phyloP scores from a whole-genome alignment of 129 eudicot species.

The Tanacetum coccineum region DNA sequence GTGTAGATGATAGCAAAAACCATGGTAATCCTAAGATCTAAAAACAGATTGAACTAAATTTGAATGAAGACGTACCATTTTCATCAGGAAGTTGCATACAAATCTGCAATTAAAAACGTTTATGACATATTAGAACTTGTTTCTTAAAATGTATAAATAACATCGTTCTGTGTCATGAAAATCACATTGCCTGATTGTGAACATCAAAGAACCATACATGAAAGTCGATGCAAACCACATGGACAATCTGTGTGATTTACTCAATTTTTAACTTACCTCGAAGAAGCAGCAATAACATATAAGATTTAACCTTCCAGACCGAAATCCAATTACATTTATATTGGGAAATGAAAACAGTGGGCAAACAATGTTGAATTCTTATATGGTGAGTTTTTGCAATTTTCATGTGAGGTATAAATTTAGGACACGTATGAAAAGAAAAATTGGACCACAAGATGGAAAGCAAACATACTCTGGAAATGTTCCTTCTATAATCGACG shows the following conservation, averaged over 20 bases:
- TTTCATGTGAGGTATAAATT: constrained; percentile 14
- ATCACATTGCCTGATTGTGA: background rate
- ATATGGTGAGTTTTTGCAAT: background rate
- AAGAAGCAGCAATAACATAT: background rate
- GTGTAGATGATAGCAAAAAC: too few relatives aligned
- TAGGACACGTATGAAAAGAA: background rate
- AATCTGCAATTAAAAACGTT: constrained; percentile 54
- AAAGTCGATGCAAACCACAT: too few relatives aligned
- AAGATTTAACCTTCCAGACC: constrained; percentile 1
- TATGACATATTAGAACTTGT: background rate
- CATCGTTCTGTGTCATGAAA: background rate
- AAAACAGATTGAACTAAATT: background rate
- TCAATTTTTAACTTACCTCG: background rate
- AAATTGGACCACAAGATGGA: too few relatives aligned
- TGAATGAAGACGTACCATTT: constrained; percentile 51
- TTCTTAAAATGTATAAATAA: background rate
- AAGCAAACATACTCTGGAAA: constrained; percentile 72
- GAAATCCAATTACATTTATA: constrained; percentile 3
- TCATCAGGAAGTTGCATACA: constrained; percentile 73
- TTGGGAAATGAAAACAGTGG: background rate
- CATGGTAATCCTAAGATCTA: constrained; percentile 2
- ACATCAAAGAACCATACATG: too few relatives aligned
- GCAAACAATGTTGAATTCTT: background rate
- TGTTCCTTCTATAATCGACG: constrained; percentile 73
- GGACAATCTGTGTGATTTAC: too few relatives aligned